Percentiles rank a stretch among this genome's conserved stretches.
phyloP scores from a whole-genome alignment of 1,284 basidiomycete species.

The Butyriboletus appendiculatus region DNA sequence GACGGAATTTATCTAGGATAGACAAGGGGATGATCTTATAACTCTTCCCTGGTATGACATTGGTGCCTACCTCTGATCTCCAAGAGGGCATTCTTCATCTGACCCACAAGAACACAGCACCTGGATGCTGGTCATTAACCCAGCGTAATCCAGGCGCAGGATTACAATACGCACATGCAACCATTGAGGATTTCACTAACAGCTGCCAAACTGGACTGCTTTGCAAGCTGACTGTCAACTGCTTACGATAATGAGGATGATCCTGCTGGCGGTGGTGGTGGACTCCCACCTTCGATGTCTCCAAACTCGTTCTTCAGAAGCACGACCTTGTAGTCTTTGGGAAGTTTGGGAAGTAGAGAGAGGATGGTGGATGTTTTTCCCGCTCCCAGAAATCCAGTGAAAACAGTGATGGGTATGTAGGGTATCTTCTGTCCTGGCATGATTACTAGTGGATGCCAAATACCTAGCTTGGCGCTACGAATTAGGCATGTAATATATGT shows the following conservation, averaged over 20 bases:
- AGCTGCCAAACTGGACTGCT: constrained; percentile 78
- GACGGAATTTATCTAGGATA: constrained; percentile 67
- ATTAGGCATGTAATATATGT: background rate
- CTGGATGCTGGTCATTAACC: constrained; percentile 39
- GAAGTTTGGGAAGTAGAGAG: constrained; percentile 77
- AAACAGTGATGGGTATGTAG: constrained; percentile 77
- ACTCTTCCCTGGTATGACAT: background rate
- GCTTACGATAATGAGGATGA: constrained; percentile 7
- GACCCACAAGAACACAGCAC: constrained; percentile 90
- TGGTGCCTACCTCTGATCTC: constrained; percentile 73
- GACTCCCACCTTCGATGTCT: constrained; percentile 66
- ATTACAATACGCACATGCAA: constrained; percentile 65
- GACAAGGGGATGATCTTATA: background rate
- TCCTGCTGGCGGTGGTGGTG: background rate
- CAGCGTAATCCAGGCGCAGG: background rate
- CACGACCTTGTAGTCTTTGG: constrained; percentile 82
- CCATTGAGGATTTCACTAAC: constrained; percentile 93
- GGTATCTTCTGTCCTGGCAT: constrained; percentile 29
- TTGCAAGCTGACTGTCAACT: constrained; percentile 88
- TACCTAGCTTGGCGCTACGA: background rate
- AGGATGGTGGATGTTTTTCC: constrained; percentile 81
- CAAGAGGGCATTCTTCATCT: constrained; percentile 85
- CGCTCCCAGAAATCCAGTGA: constrained; percentile 81
- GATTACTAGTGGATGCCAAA: constrained; percentile 18
- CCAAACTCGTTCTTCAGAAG: constrained; percentile 90